A percentile compares a stretch with the other conserved stretches of the same genome.
Conservation (phyloP, 2,329 filamentous ascomycete species). For the Coniochaeta pulveracea region DNA sequence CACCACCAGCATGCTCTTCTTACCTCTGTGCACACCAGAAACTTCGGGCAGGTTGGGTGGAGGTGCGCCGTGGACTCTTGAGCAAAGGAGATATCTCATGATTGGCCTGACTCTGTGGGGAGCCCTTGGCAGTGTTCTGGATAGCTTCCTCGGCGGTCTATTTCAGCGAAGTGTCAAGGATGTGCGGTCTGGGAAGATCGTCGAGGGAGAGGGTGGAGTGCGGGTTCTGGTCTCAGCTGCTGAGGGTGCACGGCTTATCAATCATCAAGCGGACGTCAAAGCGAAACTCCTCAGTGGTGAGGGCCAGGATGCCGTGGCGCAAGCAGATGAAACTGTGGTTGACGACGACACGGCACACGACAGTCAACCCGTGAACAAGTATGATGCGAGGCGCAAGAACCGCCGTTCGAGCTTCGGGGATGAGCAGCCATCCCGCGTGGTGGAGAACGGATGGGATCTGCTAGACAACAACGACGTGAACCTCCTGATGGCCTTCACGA, state of each 20-base stretch:
- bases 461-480: conserved; percentile 96
- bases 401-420: conserved; percentile 41
- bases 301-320: conserved; percentile 29
- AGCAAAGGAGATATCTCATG: conserved; percentile 34
- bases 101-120: conserved; percentile 61
- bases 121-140: conserved; percentile 67
- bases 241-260: conserved; percentile 13
- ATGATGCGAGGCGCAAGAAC: conserved; percentile 37
- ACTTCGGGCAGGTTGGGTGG: conserved; percentile 26
- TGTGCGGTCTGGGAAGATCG: conserved; percentile 69
- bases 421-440: conserved; percentile 46
- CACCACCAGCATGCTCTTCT: conserved; percentile 49
- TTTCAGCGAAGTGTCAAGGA: conserved; percentile 83
- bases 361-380: conserved; percentile 23
- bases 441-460: conserved; percentile 59
- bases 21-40: conserved; percentile 54
- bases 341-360: conserved; percentile 23
- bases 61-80: conserved; percentile 34
- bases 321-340: conserved; percentile 20
- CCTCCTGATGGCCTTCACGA: conserved; percentile 73
- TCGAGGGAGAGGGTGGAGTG: conserved; percentile 72
- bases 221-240: conserved; percentile 35
- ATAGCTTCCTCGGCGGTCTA: conserved; percentile 76
- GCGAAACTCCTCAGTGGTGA: conserved; percentile 30
- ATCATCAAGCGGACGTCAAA: conserved; percentile 25